phyloP scores from a whole-genome alignment of 345 rosid genomes.

The Geranium brycei region DNA sequence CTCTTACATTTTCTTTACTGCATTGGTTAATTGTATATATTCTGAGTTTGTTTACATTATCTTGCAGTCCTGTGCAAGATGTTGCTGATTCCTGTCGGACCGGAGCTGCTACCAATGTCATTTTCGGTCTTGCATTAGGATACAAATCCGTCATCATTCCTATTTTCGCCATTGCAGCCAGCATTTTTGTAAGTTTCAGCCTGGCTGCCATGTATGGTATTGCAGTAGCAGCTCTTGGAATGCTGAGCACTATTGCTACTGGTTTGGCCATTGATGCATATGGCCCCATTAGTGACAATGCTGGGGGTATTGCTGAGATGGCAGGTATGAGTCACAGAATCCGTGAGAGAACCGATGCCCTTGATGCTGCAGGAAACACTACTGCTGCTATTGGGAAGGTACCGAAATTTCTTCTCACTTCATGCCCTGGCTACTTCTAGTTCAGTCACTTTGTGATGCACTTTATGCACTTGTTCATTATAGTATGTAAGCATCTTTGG shows the following conservation, averaged over 20 bases:
- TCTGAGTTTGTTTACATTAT: background rate
- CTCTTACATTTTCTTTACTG: background rate
- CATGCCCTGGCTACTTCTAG: too few species aligned
- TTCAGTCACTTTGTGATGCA: too few species aligned
- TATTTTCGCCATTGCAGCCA: conserved; percentile 53
- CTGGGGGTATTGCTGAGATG: conserved; percentile 87
- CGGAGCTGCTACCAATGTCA: conserved; percentile 73
- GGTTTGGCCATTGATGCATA: conserved; percentile 77
- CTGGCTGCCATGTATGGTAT: conserved; percentile 74
- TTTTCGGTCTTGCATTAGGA: conserved; percentile 71
- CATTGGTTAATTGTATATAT: background rate
- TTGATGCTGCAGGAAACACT: conserved; percentile 83
- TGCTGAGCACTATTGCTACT: conserved; percentile 77
- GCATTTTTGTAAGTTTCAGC: conserved; percentile 66
- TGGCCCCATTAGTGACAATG: conserved; percentile 79
- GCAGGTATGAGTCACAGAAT: conserved; percentile 78
- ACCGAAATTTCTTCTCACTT: background rate
- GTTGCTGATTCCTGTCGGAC: conserved; percentile 96
- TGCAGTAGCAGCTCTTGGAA: conserved; percentile 74
- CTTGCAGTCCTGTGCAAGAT: conserved; percentile 88
- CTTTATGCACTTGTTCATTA: too few species aligned
- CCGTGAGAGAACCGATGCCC: conserved; percentile 77
- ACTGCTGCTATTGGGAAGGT: conserved; percentile 84
- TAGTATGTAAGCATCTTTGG: too few species aligned
- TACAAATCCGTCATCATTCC: conserved; percentile 69